These are phyloP conservation scores for Hericium erinaceus DNA, from an alignment of 768 basidiomycete species.

Conservation along the genomic window DNA sequence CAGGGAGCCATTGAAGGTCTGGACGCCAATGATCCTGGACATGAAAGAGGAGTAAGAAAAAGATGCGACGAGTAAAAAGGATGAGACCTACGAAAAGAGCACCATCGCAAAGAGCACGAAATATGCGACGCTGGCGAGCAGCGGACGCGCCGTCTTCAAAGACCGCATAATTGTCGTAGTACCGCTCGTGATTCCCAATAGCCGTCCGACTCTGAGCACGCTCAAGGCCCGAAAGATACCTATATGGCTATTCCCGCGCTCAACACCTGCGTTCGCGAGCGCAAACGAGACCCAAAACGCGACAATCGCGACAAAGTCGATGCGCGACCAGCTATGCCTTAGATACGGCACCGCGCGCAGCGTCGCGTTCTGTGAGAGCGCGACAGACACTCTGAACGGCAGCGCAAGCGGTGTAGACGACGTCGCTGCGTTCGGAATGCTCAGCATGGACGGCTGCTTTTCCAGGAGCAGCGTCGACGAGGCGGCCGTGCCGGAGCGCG, in stretches of 20 bases:
- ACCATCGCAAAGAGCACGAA: conserved; percentile 87
- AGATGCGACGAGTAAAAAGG: not conserved
- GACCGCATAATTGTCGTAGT: conserved; percentile 93
- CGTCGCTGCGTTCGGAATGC: conserved; percentile 30
- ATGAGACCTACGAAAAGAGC: conserved; percentile 65
- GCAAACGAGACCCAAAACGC: conserved; percentile 82
- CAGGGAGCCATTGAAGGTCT: conserved; percentile 84
- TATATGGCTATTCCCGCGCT: conserved; percentile 62
- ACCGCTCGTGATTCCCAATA: conserved; percentile 83
- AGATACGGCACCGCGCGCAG: conserved; percentile 74
- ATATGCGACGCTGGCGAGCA: conserved; percentile 84
- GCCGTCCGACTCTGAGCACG: conserved; percentile 71
- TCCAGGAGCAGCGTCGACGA: conserved; percentile 25
- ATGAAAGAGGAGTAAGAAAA: not conserved
- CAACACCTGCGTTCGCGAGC: conserved; percentile 58
- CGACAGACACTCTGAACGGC: conserved; percentile 56
- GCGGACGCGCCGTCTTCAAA: conserved; percentile 79
- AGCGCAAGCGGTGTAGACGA: conserved; percentile 38
- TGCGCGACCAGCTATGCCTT: conserved; percentile 85
- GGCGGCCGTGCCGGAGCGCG: conserved; percentile 22
- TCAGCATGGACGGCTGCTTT: conserved; percentile 26
- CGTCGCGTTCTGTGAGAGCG: conserved; percentile 45
- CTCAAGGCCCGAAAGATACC: conserved; percentile 86
- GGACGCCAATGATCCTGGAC: conserved; percentile 81
- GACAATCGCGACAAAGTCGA: conserved; percentile 80